Evolutionary conservation across 2,329 filamentous ascomycete genomes (phyloP).

Genomic region (Penicillium crustosum): DNA sequence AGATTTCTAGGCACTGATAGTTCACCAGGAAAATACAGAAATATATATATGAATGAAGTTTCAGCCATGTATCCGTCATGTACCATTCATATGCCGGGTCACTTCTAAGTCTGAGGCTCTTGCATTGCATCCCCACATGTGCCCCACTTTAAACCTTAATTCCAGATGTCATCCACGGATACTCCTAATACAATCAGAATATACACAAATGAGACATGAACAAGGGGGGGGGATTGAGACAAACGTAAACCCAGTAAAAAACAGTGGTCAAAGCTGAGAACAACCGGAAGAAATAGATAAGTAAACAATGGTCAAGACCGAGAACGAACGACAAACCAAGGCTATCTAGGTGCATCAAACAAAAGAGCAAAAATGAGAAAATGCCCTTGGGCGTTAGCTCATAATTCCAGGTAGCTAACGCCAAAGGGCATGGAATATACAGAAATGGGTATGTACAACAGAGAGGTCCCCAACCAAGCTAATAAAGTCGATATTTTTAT

Average conservation of each 20-base stretch:
- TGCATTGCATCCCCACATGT: background rate
- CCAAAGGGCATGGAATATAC: background rate
- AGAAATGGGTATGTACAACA: background rate
- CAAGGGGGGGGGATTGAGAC: no score
- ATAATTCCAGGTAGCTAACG: background rate
- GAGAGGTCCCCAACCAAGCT: background rate
- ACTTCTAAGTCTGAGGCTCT: background rate
- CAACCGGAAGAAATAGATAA: background rate
- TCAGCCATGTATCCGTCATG: background rate
- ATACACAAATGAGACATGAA: background rate
- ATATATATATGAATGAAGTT: background rate
- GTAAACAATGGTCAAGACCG: background rate
- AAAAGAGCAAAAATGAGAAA: background rate
- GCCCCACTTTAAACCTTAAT: background rate
- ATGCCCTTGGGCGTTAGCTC: background rate
- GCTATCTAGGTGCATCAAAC: background rate
- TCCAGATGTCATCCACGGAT: background rate
- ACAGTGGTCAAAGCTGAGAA: background rate
- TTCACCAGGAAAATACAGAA: background rate
- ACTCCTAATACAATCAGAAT: background rate
- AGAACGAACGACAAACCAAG: background rate
- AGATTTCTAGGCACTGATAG: accelerated
- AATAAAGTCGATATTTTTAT: background rate
- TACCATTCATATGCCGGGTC: background rate
- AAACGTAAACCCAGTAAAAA: background rate